Base-by-base conservation (phyloP, 2,329 filamentous ascomycete genomes). In the Clarireedia homoeocarpa region DNA sequence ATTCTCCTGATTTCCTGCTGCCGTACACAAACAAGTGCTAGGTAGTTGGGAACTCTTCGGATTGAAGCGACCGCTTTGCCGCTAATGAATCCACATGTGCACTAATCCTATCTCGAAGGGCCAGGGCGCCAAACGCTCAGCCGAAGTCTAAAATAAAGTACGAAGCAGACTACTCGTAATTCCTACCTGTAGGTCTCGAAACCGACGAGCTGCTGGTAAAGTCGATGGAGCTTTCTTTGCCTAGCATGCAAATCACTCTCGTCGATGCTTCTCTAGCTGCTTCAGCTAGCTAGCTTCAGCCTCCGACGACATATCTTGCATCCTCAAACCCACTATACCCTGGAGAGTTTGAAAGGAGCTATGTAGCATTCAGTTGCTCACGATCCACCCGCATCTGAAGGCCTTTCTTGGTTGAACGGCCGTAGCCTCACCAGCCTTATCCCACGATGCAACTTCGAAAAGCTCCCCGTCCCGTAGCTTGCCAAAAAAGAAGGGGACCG, bases 361-460 rank as follows among this genome's bases (percentile, higher is more conserved):
- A 20, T 6, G 5, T 14, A 34, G 3, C 30, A 3, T 12, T 48
- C 7, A 34, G 15, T 48, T 23, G 17, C 15, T 23, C 15, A 48
- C 24, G 23, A 39, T 42, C 20, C 39, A 10, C 39, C n/a, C 17
- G 39, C 20, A 42, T 15, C 39, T 44, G 38, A 17, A 51, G 40
- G 24, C 12, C n/a, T 26, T 20, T 51, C 17, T 17, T 27, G 14
- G 17, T 20, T 36, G 10, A 12, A 39, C 17, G 14, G 20, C 17
- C 20, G 38, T 51, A 51, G 53, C 53, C 53, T 44, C 45, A 34
- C 53, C 27, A 55, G 53, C 53, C 53, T 55, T 55, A 55, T 51
- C 53, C 26, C 53, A 55, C 26, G 38, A 44, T 55, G 47, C 53
- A 55, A 50, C 53, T 42, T 26, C 36, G 36, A 40, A 42, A 55